Evolutionary conservation across 148 eudicot species (phyloP).

Genomic region (Persicaria tinctoria): DNA sequence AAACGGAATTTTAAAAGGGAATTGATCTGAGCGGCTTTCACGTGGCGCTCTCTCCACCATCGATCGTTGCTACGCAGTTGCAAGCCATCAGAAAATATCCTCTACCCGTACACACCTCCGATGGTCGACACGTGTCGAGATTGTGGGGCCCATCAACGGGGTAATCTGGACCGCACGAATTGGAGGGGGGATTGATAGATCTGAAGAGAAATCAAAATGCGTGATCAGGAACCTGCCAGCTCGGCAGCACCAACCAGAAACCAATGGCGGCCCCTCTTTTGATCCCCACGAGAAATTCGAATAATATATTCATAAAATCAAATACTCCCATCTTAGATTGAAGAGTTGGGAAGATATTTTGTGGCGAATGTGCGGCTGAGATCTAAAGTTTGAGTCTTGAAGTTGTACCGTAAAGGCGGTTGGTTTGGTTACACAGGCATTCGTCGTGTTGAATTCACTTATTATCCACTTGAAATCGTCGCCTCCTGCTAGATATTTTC

Average conservation of each 20-base stretch:
- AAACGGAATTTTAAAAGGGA: not conserved
- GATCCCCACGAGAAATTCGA: constrained; percentile 17
- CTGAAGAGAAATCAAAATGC: constrained; percentile 19
- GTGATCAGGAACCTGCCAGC: constrained; percentile 25
- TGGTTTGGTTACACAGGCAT: too few species aligned
- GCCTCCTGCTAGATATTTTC: not conserved
- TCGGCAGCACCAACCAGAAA: constrained; percentile 24
- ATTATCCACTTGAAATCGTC: not conserved
- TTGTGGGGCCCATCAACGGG: not conserved
- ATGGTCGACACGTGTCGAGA: not conserved
- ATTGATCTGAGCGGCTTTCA: not conserved
- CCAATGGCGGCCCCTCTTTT: constrained; percentile 34
- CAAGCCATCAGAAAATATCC: constrained; percentile 8
- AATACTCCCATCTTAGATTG: not conserved
- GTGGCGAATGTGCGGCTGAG: constrained; percentile 24
- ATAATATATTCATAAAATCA: not conserved
- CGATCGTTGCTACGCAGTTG: not conserved
- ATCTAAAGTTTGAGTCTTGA: constrained; percentile 13
- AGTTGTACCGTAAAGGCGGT: not conserved
- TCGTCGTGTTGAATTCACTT: not conserved
- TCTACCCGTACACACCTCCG: not conserved
- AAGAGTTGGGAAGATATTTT: constrained; percentile 26
- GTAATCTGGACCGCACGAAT: constrained; percentile 2
- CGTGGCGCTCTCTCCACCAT: constrained; percentile 5
- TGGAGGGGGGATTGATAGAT: not conserved